Evolutionary conservation across 2,329 filamentous ascomycete genomes (phyloP), one percentile per base, ranked within the genome.

Genomic region (Penicillium palitans): DNA sequence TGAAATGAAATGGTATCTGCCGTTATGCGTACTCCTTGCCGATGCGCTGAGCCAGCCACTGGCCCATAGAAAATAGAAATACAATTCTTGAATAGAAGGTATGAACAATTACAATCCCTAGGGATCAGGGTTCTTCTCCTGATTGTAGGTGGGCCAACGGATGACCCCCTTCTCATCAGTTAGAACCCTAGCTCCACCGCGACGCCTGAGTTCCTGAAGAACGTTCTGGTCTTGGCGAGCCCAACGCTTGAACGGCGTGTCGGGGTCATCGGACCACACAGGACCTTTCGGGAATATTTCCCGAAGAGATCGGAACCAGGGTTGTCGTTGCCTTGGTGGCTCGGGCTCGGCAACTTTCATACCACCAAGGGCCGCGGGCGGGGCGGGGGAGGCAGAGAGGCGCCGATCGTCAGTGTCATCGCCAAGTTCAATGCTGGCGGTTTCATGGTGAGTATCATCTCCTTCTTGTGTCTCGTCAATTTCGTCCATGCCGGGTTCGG

Each of bases 191-290:
- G 63, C 59, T 19, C 69, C 61, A 3, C 70, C 69, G 19, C 70
- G 70, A 39, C 64, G 69, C 27, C 59, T 57, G 3, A 71, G 66
- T 46, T 76, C 73, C 24, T 49, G 56, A 15, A 68, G 57, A 21
- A 74, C 61, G 21, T 74, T 72, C 45, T 70, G 67, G 50, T 76
- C 71, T 3, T 68, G 68, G 35, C 68, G 62, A 13, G 70, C 72
- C 70, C 73, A 78, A 7, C 57, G 59, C 58, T 77, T 78, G 59
- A 78, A 76, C 1, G 74, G 72, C 1, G 76, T 78, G 52, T 73
- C 69, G 2, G 66, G 67, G 41, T 69, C 64, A 33, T 74, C 70
- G 10, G 69, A 72, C 74, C 72, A 76, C 0, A 61, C 54, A 7
- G 66, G 63, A 7, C 57, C 60, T 10, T 56, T 60, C n/a, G 63